Evolutionary conservation across 2,329 filamentous ascomycete species (phyloP), one percentile per base, ranked within the genome.

Genomic region (Colletotrichum cereale): DNA sequence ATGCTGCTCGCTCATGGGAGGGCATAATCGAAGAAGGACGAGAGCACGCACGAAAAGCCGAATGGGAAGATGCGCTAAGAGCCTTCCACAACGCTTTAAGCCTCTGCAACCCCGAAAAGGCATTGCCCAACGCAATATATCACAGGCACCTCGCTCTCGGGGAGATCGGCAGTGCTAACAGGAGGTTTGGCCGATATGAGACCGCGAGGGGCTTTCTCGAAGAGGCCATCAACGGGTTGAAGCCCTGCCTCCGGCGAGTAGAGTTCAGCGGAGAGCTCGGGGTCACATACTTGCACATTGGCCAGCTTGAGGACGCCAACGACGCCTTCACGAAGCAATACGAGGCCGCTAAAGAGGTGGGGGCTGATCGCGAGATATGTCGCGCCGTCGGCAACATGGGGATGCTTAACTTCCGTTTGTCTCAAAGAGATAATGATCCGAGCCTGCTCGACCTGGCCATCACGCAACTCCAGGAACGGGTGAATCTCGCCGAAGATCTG

Each of bases 371-470:
- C 2, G 74, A 75, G 48, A 73, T 74, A 29, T 80, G 78, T 57
- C 78, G 81, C 3, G 78, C 81, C 1, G 73, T 82, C 34, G 81
- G 81, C 2, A 81, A 81, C 57, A 64, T 81, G 5, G 80, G 80
- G 8, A 81, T 81, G 77, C 75, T 79, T 0, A 80, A 82, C 65
- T 82, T 80, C 56, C 79, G 81, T 61, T 71, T 80, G 16, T 80
- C 73, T n/a, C 73, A 73, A 50, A 40, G 72, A 34, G 61, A 67
- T 42, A 50, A 72, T 6, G 73, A 79, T 31, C 29, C 14, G 1
- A 18, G 26, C 2, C 60, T 78, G 18, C 72, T 82, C 44, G 64
- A 76, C 12, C n/a, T 75, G 40, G 79, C 79, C 2, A 79, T 78
- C 16, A n/a, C n/a, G 57, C 36, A 65, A 10, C 38, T 75, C 14